Evolutionary conservation across 257 asterid genomes (phyloP), one percentile per base, ranked within the genome.

Genomic region (Ocimum tenuiflorum): DNA sequence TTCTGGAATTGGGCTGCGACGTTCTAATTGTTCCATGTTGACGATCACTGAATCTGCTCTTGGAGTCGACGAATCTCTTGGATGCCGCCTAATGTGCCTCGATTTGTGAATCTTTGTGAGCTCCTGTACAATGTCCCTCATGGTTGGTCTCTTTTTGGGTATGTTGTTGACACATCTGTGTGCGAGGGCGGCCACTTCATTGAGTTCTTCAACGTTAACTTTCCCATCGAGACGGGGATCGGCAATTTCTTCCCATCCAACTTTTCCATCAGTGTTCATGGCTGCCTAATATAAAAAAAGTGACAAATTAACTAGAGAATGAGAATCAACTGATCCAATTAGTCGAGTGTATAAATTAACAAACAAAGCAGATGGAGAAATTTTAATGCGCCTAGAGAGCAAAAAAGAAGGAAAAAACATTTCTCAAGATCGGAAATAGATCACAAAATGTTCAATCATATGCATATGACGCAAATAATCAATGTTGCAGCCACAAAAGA

Each of bases 221-320:
- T 81, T 91, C 65, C 96, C 95, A 42, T 89, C 85, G 8, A 91
- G 92, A 55, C 87, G 88, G 49, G 95, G 90, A 67, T 91, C 96
- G 3, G 66, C 88, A 23, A 91, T 79, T 75, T 91, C 98, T 65
- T 89, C 98, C 98, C 98, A 91, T 54, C 96, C 98, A 12, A 58
- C 95, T 70, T 85, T 87, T 35, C 81, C 98, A 41, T 89, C 96
- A 0, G 82, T 80, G 74, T 84, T 86, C 98, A 91, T 89, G 60
- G 98, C 96, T n/a, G 96, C 98, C 98, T 91, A 50, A 55, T 48
- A 77, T 60, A 60, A 57, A 68, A 36, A 59, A 51, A 22, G 23
- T 36, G 45, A 24, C 14, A 8, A 18, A 6, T 46, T 57, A 48
- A 51, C 33, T 22, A 52, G 11, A n/a, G 41, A 36, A 49, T 27